Conservation (phyloP, 2,329 filamentous ascomycete species). For the Pseudogymnoascus sp. region DNA sequence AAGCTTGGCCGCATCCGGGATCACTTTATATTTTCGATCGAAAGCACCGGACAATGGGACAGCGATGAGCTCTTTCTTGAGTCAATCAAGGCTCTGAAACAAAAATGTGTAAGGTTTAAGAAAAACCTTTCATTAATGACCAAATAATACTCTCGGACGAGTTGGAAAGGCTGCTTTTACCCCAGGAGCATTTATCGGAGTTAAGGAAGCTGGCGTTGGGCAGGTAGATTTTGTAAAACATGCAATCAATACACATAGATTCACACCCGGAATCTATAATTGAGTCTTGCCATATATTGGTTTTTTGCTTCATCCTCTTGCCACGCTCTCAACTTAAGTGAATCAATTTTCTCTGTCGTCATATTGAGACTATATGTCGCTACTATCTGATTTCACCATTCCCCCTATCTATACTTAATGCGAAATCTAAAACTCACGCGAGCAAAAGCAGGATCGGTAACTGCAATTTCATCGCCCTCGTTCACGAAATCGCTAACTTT, state of each 20-base stretch:
- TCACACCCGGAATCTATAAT: not conserved
- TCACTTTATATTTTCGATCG: conserved; percentile 95
- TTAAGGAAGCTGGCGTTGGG: conserved; percentile 24
- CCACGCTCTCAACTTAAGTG: not conserved
- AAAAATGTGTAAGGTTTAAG: conserved; percentile 71
- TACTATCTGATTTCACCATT: not conserved
- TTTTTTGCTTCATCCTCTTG: not conserved
- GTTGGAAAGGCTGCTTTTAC: not conserved
- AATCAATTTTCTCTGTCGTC: not conserved
- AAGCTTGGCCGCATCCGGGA: conserved; percentile 84
- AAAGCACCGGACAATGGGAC: conserved; percentile 92
- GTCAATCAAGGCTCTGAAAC: conserved; percentile 74
- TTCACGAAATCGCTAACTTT: conserved; percentile 70
- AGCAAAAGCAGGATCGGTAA: conserved; percentile 85
- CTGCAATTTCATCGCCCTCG: conserved; percentile 80
- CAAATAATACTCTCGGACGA: conserved; percentile 22
- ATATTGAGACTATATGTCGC: not conserved
- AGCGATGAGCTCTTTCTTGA: conserved; percentile 92
- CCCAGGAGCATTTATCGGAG: conserved; percentile 25
- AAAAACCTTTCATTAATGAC: conserved; percentile 62
- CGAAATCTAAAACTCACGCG: conserved; percentile 28
- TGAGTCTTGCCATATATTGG: not conserved
- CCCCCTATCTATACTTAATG: conserved; percentile 20
- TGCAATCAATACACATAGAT: conserved; percentile 7
- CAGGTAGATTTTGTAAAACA: conserved; percentile 14